Conservation (phyloP, 768 basidiomycete species). For the Russula dissimulans region DNA sequence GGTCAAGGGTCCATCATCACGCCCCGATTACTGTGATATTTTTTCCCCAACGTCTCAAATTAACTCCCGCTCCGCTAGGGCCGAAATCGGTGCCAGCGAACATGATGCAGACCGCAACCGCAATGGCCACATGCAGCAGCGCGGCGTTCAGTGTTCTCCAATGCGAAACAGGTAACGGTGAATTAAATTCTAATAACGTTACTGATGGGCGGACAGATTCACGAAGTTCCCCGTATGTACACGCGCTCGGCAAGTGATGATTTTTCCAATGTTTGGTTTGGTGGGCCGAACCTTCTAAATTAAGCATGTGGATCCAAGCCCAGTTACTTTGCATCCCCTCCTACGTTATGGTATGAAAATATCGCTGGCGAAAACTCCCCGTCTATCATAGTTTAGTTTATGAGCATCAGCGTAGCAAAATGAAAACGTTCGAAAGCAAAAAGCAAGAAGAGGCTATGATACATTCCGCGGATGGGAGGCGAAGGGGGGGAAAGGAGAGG, state of each 20-base stretch:
- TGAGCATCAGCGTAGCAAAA: conserved; percentile 11
- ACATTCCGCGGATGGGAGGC: conserved; percentile 6
- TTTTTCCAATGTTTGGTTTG: background rate
- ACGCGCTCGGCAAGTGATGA: conserved; percentile 1
- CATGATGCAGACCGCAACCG: background rate
- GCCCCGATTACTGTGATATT: background rate
- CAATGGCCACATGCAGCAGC: too few relatives aligned
- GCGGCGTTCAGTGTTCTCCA: background rate
- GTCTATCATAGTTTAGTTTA: conserved; percentile 10
- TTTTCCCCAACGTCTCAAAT: too few relatives aligned
- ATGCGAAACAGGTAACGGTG: background rate
- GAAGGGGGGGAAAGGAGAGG: background rate
- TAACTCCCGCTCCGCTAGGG: too few relatives aligned
- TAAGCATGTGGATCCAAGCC: conserved; percentile 8
- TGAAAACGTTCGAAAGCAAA: background rate
- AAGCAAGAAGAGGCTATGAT: conserved; percentile 1
- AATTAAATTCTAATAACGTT: conserved; percentile 6
- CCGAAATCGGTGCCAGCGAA: background rate
- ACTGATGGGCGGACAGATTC: background rate
- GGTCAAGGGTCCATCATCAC: background rate
- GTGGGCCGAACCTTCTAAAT: conserved; percentile 17
- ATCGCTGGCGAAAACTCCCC: conserved; percentile 6
- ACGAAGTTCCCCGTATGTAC: background rate
- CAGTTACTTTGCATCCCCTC: conserved; percentile 10
- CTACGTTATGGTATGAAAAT: conserved; percentile 7